Evolutionary conservation across 805 yeast genomes (phyloP), one percentile per base, ranked within the genome.

Genomic region (Ogataea ganodermae): DNA sequence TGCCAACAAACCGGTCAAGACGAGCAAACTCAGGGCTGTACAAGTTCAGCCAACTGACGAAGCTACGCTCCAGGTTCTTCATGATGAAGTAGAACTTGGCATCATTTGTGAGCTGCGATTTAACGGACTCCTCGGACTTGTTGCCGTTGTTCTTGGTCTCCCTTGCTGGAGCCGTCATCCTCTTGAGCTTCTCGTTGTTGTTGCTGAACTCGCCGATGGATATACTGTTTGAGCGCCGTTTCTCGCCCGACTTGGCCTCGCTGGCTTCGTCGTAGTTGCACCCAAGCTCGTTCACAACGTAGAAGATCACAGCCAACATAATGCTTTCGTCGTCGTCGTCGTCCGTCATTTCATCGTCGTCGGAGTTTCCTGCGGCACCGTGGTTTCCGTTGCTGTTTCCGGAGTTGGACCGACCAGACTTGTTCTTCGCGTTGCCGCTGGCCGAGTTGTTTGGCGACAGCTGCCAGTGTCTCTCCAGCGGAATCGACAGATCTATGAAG

Each of bases 251-350:
- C 26, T 27, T 38, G 17, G 37, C 31, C 12, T 30, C 26, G n/a
- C 27, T 32, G 4, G 40, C 13, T n/a, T 33, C 46, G 28, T 43
- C 48, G 39, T 46, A 46, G 31, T 52, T 50, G 13, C 56, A 42
- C 7, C 68, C 68, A 18, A 62, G 46, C 42, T 64, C 63, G 47
- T 56, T 57, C 32, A 64, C 53, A 7, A 62, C 52, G 42, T 54
- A 64, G 26, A 64, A 51, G 7, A 64, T 57, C 14, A 62, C 66
- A 3, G 65, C 57, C 12, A 64, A 45, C 1, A 64, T 63, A 12
- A 60, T 57, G 38, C 62, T 58, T 45, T 64, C 67, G 44, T 56
- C 60, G 17, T 57, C 58, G 24, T 53, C 57, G 14, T 58, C 62
- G 28, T 48, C 52, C 14, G 44, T 30, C 10, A 36, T 24, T 8